These are phyloP conservation scores for Cryoendolithus antarcticus DNA, from an alignment of 2,329 filamentous ascomycete species.

Conservation along the genomic window DNA sequence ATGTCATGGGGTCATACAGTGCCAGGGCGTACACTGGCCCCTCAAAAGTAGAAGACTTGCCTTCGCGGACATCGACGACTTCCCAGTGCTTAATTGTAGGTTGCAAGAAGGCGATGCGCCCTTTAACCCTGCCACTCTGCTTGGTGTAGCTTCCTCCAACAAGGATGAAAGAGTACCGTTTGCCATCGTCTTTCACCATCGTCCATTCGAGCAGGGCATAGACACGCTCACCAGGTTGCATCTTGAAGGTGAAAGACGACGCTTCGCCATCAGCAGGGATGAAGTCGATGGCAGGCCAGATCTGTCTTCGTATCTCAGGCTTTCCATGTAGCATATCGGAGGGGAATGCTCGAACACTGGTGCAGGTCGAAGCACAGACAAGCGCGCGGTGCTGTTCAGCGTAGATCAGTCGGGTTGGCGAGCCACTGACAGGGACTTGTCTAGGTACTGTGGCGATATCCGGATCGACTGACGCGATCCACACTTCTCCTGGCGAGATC, in stretches of 20 bases:
- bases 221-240: constrained; percentile 48
- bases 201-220: constrained; percentile 52
- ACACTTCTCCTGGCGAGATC: constrained; percentile 13
- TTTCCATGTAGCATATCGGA: constrained; percentile 11
- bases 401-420: constrained; percentile 19
- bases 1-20: constrained; percentile 43
- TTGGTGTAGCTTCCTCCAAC: constrained; percentile 38
- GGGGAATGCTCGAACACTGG: constrained; percentile 19
- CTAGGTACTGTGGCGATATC: constrained; percentile 14
- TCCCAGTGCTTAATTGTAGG: constrained; percentile 26
- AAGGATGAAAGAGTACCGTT: constrained; percentile 50
- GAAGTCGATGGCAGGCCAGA: constrained; percentile 35
- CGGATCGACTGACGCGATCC: constrained; percentile 10
- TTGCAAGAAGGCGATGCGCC: constrained; percentile 33
- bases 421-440: constrained; percentile 17
- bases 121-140: constrained; percentile 20
- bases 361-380: constrained; percentile 34
- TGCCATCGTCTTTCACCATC: constrained; percentile 32
- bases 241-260: constrained; percentile 18
- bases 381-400: constrained; percentile 26
- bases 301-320: constrained; percentile 22
- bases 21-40: constrained; percentile 45
- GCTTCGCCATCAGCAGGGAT: constrained; percentile 17
- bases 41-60: constrained; percentile 35
- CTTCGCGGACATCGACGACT: constrained; percentile 37